Evolutionary conservation across 345 rosid genomes (phyloP).

Genomic region (Xanthoceras sorbifolium): DNA sequence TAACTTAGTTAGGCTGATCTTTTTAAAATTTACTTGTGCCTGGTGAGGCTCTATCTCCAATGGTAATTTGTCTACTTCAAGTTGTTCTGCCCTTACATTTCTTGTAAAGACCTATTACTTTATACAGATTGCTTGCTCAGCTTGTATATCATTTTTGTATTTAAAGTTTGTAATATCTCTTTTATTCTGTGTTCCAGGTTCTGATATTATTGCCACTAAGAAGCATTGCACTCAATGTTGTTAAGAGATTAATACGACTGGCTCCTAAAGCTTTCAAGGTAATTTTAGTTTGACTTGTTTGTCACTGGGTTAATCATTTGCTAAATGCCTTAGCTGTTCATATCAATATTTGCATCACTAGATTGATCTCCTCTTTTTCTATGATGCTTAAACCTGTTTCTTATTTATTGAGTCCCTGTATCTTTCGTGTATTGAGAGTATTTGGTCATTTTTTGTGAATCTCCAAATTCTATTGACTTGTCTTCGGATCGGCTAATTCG

Average conservation of each 20-base stretch:
- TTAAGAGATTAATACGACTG: constrained; percentile 75
- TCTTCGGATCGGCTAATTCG: background rate
- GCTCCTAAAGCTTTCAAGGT: constrained; percentile 79
- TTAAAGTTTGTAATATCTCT: background rate
- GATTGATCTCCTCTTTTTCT: background rate
- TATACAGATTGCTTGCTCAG: background rate
- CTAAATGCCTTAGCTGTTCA: background rate
- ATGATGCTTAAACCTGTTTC: background rate
- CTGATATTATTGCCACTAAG: constrained; percentile 77
- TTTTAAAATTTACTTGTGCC: background rate
- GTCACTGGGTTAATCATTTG: constrained; percentile 11
- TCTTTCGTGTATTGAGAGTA: background rate
- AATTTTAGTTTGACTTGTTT: constrained; percentile 21
- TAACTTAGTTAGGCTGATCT: background rate
- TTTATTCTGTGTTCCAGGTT: constrained; percentile 47
- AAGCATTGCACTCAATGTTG: constrained; percentile 65
- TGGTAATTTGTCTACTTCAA: background rate
- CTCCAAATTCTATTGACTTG: background rate
- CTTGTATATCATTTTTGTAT: background rate
- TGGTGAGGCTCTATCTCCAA: background rate
- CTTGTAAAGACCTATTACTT: background rate
- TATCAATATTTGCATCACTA: background rate
- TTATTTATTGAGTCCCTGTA: background rate
- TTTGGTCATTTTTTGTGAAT: background rate
- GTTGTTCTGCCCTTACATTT: background rate